Evolutionary conservation across 345 rosid genomes (phyloP).

Genomic region (Melastoma malabathricum): DNA sequence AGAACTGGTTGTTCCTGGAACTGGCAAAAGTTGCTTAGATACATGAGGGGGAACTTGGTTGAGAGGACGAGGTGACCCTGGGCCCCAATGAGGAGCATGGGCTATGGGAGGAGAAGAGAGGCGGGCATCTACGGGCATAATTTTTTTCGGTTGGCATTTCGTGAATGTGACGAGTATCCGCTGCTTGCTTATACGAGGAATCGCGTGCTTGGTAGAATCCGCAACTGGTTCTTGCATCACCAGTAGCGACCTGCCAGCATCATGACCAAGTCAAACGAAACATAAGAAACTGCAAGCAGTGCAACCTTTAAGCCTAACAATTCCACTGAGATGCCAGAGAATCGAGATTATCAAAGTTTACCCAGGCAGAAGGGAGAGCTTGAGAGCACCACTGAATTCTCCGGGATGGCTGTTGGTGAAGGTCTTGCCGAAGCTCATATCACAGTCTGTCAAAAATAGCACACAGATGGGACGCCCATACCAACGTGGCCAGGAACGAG

Average conservation of each 20-base stretch:
- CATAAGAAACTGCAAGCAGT: not conserved
- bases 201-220: slow-evolving; percentile 66
- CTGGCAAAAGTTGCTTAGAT: slow-evolving; percentile 34
- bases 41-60: slow-evolving; percentile 37
- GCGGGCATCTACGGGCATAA: slow-evolving; percentile 20
- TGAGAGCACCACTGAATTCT: slow-evolving; percentile 72
- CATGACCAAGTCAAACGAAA: not conserved
- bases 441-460: slow-evolving; percentile 72
- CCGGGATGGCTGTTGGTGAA: slow-evolving; percentile 53
- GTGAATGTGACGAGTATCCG: slow-evolving; percentile 67
- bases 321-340: slow-evolving; percentile 1
- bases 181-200: slow-evolving; percentile 47
- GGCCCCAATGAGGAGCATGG: slow-evolving; percentile 46
- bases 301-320: not conserved
- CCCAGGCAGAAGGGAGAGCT: slow-evolving; percentile 77
- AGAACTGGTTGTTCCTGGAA: slow-evolving; percentile 33
- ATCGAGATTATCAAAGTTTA: slow-evolving; percentile 17
- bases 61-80: slow-evolving; percentile 38
- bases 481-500: slow-evolving; percentile 60
- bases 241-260: slow-evolving; percentile 48
- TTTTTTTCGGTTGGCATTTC: slow-evolving; percentile 46
- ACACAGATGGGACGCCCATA: slow-evolving; percentile 62
- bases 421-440: slow-evolving; percentile 62
- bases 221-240: slow-evolving; percentile 69
- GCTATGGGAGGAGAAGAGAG: slow-evolving; percentile 16